These are phyloP conservation scores for Tothia fuscella DNA, from an alignment of 2,329 filamentous ascomycete genomes.

Conservation along the genomic window DNA sequence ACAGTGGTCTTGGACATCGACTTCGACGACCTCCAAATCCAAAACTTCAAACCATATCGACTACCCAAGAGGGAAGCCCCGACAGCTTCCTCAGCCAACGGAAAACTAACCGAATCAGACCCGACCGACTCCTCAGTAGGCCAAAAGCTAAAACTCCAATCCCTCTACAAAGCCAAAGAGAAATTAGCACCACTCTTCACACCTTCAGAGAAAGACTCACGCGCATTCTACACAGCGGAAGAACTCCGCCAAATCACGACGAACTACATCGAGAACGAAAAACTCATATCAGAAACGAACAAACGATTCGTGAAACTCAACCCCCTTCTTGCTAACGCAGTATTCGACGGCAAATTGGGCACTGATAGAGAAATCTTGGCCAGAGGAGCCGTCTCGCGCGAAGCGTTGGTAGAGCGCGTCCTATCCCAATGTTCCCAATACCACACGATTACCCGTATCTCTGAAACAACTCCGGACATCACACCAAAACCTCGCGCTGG, in stretches of 20 bases:
- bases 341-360: conserved; percentile 38
- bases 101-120: conserved; percentile 28
- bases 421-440: conserved; percentile 43
- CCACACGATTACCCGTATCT: conserved; percentile 43
- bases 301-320: conserved; percentile 50
- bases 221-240: conserved; percentile 45
- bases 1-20: conserved; percentile 53
- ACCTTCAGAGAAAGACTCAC: conserved; percentile 36
- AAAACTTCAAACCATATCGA: conserved; percentile 49
- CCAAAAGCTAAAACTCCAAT: conserved; percentile 38
- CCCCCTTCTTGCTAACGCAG: conserved; percentile 49
- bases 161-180: conserved; percentile 43
- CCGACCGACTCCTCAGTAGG: conserved; percentile 29
- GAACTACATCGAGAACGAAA: conserved; percentile 46
- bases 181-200: conserved; percentile 46
- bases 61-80: conserved; percentile 46
- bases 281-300: conserved; percentile 44
- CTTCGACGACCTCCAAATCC: conserved; percentile 43
- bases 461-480: conserved; percentile 25
- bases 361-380: conserved; percentile 45
- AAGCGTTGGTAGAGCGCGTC: conserved; percentile 48
- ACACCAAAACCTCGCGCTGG: conserved; percentile 50
- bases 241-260: conserved; percentile 47
- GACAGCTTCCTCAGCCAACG: conserved; percentile 21
- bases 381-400: conserved; percentile 46